Conservation (phyloP, 1,284 basidiomycete genomes). For the Ceratobasidium sp. region DNA sequence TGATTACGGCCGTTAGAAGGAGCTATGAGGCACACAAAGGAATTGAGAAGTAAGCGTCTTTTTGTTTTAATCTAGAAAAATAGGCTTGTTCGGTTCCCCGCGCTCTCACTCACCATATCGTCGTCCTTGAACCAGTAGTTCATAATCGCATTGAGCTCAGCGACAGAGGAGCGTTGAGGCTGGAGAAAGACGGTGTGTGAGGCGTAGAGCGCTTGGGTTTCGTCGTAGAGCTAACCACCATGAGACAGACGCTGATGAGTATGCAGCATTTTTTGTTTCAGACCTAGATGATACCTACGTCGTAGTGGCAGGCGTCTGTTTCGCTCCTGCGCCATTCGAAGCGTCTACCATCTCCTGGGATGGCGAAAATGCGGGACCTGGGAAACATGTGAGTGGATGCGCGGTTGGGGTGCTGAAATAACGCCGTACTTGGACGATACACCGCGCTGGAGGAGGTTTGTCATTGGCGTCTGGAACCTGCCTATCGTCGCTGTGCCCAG, state of each 20-base stretch:
- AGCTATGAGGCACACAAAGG: slow-evolving; percentile 26
- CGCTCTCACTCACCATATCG: slow-evolving; percentile 29
- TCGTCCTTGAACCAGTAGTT: slow-evolving; percentile 38
- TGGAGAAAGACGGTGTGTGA: slow-evolving; percentile 25
- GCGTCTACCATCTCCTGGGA: slow-evolving; percentile 33
- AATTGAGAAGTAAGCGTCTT: slow-evolving; percentile 4
- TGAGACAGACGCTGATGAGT: neutral
- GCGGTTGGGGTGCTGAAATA: neutral
- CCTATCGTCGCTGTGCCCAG: slow-evolving; percentile 34
- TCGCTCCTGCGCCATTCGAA: slow-evolving; percentile 38
- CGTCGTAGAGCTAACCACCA: slow-evolving; percentile 28
- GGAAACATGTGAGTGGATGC: neutral
- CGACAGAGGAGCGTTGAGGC: slow-evolving; percentile 30
- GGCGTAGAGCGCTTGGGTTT: neutral
- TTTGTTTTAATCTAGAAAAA: slow-evolving; percentile 11
- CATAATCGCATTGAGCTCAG: slow-evolving; percentile 37
- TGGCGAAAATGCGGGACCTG: slow-evolving; percentile 36
- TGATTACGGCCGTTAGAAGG: slow-evolving; percentile 28
- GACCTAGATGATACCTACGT: slow-evolving; percentile 11
- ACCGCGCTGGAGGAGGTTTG: slow-evolving; percentile 35
- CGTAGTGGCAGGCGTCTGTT: slow-evolving; percentile 27
- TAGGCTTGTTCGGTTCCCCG: slow-evolving; percentile 29
- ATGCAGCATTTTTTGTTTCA: slow-evolving; percentile 21
- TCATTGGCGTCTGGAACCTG: slow-evolving; percentile 37
- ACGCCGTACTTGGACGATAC: neutral